These are phyloP conservation scores for Maudiozyma saulgeensis DNA, from an alignment of 805 yeast species.

Conservation along the genomic window DNA sequence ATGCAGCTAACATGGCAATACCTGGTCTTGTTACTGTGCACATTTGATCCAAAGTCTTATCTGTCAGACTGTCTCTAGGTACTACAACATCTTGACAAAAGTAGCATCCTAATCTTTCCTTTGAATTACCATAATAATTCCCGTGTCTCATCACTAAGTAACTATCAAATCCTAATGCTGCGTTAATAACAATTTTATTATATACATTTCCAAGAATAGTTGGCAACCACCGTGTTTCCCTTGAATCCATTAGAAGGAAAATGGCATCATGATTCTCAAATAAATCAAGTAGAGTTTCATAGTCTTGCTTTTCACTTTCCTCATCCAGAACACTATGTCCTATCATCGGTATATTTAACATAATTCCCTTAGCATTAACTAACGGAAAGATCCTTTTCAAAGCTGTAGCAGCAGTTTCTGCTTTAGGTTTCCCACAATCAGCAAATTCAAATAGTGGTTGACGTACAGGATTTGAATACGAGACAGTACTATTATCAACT, in stretches of 20 bases:
- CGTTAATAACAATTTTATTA: conserved; percentile 72
- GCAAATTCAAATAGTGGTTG: conserved; percentile 77
- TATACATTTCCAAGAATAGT: conserved; percentile 64
- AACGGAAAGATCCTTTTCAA: conserved; percentile 71
- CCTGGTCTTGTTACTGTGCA: conserved; percentile 98
- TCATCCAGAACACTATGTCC: conserved; percentile 76
- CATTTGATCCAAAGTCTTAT: conserved; percentile 92
- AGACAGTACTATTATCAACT: conserved; percentile 82
- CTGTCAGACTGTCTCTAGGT: conserved; percentile 79
- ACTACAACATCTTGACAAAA: conserved; percentile 95
- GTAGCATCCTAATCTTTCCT: conserved; percentile 73
- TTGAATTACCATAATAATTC: conserved; percentile 22
- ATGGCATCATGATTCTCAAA: conserved; percentile 65
- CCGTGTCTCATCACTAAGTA: conserved; percentile 94
- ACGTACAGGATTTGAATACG: conserved; percentile 91
- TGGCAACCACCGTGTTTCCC: conserved; percentile 98
- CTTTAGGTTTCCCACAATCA: conserved; percentile 82
- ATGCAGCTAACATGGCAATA: conserved; percentile 78
- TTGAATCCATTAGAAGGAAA: conserved; percentile 80
- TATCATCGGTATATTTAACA: conserved; percentile 85
- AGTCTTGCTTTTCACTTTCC: conserved; percentile 40
- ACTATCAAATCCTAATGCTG: conserved; percentile 92
- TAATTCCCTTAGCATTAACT: conserved; percentile 52
- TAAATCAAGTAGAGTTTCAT: conserved; percentile 40
- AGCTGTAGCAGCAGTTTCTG: conserved; percentile 65